Evolutionary conservation across 108 stramenopile genomes (phyloP), one percentile per base, ranked within the genome.

Genomic region (Mediolabrus comicus): DNA sequence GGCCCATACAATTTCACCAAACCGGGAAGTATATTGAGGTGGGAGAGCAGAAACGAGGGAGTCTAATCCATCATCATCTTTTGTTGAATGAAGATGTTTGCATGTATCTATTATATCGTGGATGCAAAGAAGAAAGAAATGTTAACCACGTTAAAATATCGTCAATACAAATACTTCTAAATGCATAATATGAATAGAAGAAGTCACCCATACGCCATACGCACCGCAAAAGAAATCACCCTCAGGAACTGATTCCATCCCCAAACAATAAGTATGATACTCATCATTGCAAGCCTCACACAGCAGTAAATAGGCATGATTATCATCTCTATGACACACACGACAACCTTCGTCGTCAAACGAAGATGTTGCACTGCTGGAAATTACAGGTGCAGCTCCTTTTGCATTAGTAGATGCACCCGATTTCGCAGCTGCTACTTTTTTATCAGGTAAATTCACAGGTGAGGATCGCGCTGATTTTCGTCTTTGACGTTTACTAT

Each of bases 1-100:
- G 0, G 92, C 92, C 89, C 89, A 94, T 22, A 86, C 84, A 46
- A 94, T 82, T 78, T 91, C 89, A 8, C 88, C 89, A 69, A 94
- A 94, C 5, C 88, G 85, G 8, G 85, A 83, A 25, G 88, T 91
- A 58, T 83, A 89, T 0, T 55, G 8, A 14, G 90, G 86, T 8
- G 88, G 72, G 25, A 94, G 65, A 4, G 88, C 85, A 16, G 69
- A 71, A n/a, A 94, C 90, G 29, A 86, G 62, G 52, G 33, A 41
- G 49, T 91, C 89, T 49, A 91, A 60, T 1, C 86, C 85, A 49
- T 89, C 92, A 25, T 82, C 77, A 36, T 57, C 69, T 31, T 59
- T 70, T 30, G 46, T 16, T 13, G 61, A 53, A 51, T 81, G 65
- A 31, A 81, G 39, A 12, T 56, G 67, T 53, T 81, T 82, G 82